A percentile compares a stretch with the other conserved stretches of the same genome.
phyloP scores from a whole-genome alignment of 148 eudicot genomes.

The Pouteria glomerata region DNA sequence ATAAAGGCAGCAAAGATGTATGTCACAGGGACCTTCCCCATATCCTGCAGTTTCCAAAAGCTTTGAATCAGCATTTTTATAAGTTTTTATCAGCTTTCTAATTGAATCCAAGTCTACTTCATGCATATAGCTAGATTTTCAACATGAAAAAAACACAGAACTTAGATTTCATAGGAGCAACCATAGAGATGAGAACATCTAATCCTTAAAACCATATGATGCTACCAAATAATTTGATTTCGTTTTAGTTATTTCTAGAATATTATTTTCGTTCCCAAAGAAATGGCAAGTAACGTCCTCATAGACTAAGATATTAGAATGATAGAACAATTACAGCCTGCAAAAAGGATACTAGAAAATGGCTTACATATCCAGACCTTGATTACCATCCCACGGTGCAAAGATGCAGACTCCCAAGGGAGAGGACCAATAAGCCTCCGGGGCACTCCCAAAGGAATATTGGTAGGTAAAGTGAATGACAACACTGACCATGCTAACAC shows the following conservation, averaged over 20 bases:
- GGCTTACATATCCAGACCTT: constrained; percentile 26
- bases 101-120: neutral
- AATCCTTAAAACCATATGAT: neutral
- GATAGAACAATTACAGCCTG: no score
- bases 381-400: constrained; percentile 54
- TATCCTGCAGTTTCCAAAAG: constrained; percentile 47
- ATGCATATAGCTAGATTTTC: neutral
- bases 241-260: neutral
- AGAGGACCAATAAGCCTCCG: constrained; percentile 58
- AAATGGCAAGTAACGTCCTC: neutral
- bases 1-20: constrained; percentile 55
- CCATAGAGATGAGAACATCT: neutral
- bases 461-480: constrained; percentile 44
- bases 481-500: constrained; percentile 54
- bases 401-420: constrained; percentile 61
- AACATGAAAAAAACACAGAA: neutral
- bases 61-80: neutral
- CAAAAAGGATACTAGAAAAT: neutral
- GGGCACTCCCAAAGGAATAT: constrained; percentile 54
- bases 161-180: neutral
- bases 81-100: neutral
- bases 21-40: constrained; percentile 51
- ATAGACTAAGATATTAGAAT: no score
- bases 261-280: neutral
- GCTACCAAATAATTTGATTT: neutral